Evolutionary conservation across 2,329 filamentous ascomycete species (phyloP), one percentile per base, ranked within the genome.

Genomic region (Apiospora rasikravindrae): DNA sequence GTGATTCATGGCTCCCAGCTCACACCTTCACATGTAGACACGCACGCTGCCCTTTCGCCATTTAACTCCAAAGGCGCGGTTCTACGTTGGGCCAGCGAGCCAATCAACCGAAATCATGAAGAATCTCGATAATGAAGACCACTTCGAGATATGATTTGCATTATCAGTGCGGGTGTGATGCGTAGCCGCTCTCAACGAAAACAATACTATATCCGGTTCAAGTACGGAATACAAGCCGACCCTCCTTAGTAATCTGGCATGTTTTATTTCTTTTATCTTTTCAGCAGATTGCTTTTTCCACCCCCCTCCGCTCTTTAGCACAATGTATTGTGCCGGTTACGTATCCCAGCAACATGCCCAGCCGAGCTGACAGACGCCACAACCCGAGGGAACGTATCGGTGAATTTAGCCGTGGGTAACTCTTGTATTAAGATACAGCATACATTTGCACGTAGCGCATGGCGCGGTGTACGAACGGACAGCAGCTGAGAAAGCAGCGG

Each of bases 341-440:
- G 29, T 40, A 40, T 64, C 33, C 57, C 57, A 40, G 33, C 26
- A 33, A 29, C 53, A 19, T 37, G 29, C 14, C 40, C 57, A 64
- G 57, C 53, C 53, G 19, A 64, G 57, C 57, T 64, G 57, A 64
- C 57, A 64, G 57, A 37, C 57, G 33, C 57, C 57, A 64, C 57
- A 24, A 64, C 19, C 57, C 29, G 57, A 40, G 33, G 22, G 57
- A 40, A 33, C 57, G 57, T 40, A 64, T 64, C 57, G 57, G 57
- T 24, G 57, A 64, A 40, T 64, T 40, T 64, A 64, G 57, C 57
- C 33, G n/a, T 64, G 57, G 57, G 11, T 33, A 22, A 29, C 24
- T 33, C 5, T 33, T 40, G 57, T 40, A 40, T 37, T 29, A 10
- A 64, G 57, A 64, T 40, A 64, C 57, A 13, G 22, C 57, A 64